Evolutionary conservation across 768 basidiomycete genomes (phyloP), one percentile per base, ranked within the genome.

Genomic region (Russula emetica): DNA sequence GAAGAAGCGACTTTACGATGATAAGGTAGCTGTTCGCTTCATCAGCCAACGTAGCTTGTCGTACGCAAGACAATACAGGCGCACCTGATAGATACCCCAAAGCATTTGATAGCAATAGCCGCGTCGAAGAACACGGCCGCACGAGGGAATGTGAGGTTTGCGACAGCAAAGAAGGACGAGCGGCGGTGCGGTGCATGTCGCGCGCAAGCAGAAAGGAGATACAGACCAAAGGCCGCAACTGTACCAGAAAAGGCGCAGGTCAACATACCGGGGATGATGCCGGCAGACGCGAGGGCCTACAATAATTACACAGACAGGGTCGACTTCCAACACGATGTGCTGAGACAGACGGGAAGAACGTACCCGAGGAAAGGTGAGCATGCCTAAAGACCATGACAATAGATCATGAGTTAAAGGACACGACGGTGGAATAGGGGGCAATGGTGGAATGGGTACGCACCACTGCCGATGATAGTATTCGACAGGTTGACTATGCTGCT

Each of bases 101-200:
- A 97, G 74, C 96, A 98, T 73, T 98, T 98, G 73, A 86, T 88
- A 11, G 94, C 94, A 69, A 98, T 94, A 14, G 95, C 96, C 4
- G 86, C 86, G 73, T 98, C 96, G 70, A 98, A 96, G 73, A 92
- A 90, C 44, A 92, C 78, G 0, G 89, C 90, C 0, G 89, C 91
- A 50, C 81, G 84, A 2, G 96, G 96, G 73, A 94, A 97, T 0
- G 96, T 96, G 67, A 98, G 76, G 72, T 89, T 82, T 1, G 90
- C 82, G 22, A 95, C 77, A 16, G 88, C 85, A 68, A 92, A 92
- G 74, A 94, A 96, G 8, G 91, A 93, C 20, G 92, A 79, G 14
- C 80, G 83, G 51, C 94, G 80, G 66, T 91, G 86, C 6, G 84
- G 83, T 2, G 93, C 82, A 65, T 84, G 78, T 22, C 84, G 83